Percentiles rank a stretch among this genome's conserved stretches.
Evolutionary conservation across 192 early-diverging fungal genomes (phyloP).

Genomic region (Obelidium mucronatum): DNA sequence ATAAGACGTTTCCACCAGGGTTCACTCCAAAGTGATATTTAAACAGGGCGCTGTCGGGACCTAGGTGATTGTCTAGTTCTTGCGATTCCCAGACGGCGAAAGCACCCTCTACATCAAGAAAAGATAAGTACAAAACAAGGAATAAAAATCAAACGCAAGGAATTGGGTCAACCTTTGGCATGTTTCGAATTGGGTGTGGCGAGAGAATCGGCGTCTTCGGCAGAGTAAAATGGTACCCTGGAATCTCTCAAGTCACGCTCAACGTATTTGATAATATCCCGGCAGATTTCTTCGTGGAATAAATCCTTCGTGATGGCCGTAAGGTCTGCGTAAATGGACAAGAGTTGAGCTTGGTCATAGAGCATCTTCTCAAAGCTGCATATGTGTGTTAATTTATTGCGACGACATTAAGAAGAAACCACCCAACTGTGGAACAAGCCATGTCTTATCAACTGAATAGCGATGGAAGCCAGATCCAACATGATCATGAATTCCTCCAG

Average conservation of each 20-base stretch:
- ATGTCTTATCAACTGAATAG: constrained; percentile 44
- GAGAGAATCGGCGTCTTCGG: constrained; percentile 72
- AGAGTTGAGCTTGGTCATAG: constrained; percentile 73
- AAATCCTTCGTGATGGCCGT: constrained; percentile 57
- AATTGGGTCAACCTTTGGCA: constrained; percentile 57
- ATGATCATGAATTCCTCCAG: constrained; percentile 52
- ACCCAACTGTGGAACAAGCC: constrained; percentile 67
- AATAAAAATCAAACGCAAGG: neutral
- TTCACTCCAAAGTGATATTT: constrained; percentile 56
- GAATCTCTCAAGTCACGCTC: constrained; percentile 52
- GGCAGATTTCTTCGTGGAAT: constrained; percentile 43
- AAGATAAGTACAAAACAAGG: neutral
- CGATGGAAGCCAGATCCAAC: constrained; percentile 51
- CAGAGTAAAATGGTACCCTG: constrained; percentile 65
- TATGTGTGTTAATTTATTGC: neutral
- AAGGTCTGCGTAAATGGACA: constrained; percentile 50
- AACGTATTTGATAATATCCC: constrained; percentile 65
- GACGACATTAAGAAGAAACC: neutral
- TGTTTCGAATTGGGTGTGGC: constrained; percentile 46
- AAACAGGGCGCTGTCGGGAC: constrained; percentile 51
- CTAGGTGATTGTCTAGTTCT: constrained; percentile 55
- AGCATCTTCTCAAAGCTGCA: constrained; percentile 73
- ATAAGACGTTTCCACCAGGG: constrained; percentile 59
- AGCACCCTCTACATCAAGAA: constrained; percentile 59
- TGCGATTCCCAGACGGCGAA: constrained; percentile 64